Conservation (phyloP, 2,329 filamentous ascomycete species). For the Xylaria sp. region DNA sequence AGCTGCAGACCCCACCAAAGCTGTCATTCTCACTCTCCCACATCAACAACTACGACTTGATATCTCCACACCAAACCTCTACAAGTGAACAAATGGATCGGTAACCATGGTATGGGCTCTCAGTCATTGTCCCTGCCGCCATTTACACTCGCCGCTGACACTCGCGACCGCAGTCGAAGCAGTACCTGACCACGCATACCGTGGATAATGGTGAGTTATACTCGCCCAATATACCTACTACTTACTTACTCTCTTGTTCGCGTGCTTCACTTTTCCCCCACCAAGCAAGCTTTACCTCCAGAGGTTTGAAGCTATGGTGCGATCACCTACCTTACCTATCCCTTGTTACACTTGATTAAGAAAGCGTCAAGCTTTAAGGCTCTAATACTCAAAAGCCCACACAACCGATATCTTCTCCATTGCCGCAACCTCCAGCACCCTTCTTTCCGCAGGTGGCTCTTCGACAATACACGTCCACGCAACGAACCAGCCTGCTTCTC, state of each 20-base stretch:
- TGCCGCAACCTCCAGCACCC: conserved; percentile 75
- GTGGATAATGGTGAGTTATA: conserved; percentile 78
- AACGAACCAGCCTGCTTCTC: conserved; percentile 76
- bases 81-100: conserved; percentile 49
- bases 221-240: not conserved
- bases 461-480: conserved; percentile 85
- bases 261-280: conserved; percentile 10
- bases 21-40: conserved; percentile 39
- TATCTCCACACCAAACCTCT: conserved; percentile 37
- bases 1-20: conserved; percentile 36
- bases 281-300: not conserved
- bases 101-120: conserved; percentile 54
- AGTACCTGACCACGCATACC: conserved; percentile 94
- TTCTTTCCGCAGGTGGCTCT: conserved; percentile 87
- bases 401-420: conserved; percentile 86
- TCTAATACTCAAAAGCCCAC: conserved; percentile 69
- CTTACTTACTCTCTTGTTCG: conserved; percentile 1
- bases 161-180: conserved; percentile 84
- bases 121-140: not conserved
- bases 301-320: not conserved
- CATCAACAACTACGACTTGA: conserved; percentile 43
- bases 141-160: conserved; percentile 22
- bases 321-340: not conserved
- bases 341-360: conserved; percentile 22
- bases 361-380: conserved; percentile 29